These are phyloP conservation scores for Pascua guehoae DNA, from an alignment of 1,284 basidiomycete species.

Conservation along the genomic window DNA sequence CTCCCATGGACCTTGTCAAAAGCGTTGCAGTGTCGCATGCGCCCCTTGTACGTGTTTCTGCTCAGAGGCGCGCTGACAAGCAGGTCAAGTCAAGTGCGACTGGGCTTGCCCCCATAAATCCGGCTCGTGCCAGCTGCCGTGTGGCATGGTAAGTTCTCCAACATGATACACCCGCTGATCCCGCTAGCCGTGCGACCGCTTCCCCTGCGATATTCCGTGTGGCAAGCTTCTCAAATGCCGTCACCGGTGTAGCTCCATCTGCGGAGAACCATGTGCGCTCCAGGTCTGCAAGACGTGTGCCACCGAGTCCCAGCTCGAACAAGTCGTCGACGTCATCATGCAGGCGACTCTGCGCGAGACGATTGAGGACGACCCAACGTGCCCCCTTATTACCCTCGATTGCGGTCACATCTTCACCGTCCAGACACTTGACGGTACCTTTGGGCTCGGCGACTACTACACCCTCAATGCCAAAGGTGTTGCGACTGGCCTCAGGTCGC, in stretches of 20 bases:
- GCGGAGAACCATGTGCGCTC: conserved; percentile 61
- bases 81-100: conserved; percentile 14
- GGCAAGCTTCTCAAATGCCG: conserved; percentile 56
- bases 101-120: conserved; percentile 56
- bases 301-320: conserved; percentile 45
- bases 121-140: conserved; percentile 60
- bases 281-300: conserved; percentile 61
- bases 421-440: conserved; percentile 64
- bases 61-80: not conserved
- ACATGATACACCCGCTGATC: not conserved
- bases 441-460: conserved; percentile 59
- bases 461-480: conserved; percentile 10
- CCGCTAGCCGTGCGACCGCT: conserved; percentile 61
- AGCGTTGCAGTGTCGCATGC: not conserved
- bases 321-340: conserved; percentile 61
- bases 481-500: conserved; percentile 53
- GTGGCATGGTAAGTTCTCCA: conserved; percentile 60
- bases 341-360: conserved; percentile 57
- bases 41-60: not conserved
- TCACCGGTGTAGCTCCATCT: conserved; percentile 64
- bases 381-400: conserved; percentile 60
- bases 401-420: conserved; percentile 68
- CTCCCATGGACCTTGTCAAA: not conserved
- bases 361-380: conserved; percentile 47
- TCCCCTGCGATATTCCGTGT: conserved; percentile 65